A percentile compares a stretch with the other conserved stretches of the same genome.
Evolutionary conservation across 768 basidiomycete species (phyloP).

Genomic region (Chalciporus chontae): DNA sequence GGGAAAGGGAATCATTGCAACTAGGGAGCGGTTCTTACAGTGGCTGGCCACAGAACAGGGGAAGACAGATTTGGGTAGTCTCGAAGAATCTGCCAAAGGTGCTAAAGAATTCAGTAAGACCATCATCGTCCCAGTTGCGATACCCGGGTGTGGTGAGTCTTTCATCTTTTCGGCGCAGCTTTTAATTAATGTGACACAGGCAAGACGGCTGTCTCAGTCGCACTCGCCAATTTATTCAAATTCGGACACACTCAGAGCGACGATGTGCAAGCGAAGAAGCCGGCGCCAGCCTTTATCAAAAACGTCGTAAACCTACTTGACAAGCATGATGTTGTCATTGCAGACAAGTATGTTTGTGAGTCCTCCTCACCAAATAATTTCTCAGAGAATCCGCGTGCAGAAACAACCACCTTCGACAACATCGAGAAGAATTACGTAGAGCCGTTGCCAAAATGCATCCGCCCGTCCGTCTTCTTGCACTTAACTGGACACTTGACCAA

Average conservation of each 20-base stretch:
- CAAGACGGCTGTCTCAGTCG: conserved; percentile 84
- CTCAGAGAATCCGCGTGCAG: conserved; percentile 34
- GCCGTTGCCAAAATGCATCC: conserved; percentile 42
- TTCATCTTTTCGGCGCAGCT: neutral
- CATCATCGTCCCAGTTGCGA: conserved; percentile 84
- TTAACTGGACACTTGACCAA: conserved; percentile 67
- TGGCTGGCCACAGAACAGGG: conserved; percentile 59
- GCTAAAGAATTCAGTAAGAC: conserved; percentile 57
- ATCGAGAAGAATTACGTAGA: conserved; percentile 68
- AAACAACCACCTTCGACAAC: conserved; percentile 86
- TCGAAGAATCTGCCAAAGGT: conserved; percentile 14
- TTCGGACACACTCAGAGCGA: conserved; percentile 95
- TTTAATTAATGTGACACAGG: conserved; percentile 40
- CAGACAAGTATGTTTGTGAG: conserved; percentile 69
- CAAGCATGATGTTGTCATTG: conserved; percentile 76
- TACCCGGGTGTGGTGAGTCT: conserved; percentile 86
- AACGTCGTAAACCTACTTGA: conserved; percentile 65
- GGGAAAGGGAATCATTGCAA: conserved; percentile 82
- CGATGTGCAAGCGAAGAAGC: conserved; percentile 75
- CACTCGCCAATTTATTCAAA: conserved; percentile 74
- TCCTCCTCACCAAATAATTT: neutral
- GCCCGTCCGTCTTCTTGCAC: conserved; percentile 72
- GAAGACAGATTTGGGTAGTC: conserved; percentile 29
- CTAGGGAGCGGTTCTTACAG: conserved; percentile 71
- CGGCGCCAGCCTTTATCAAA: conserved; percentile 65